Percentiles rank a stretch among this genome's conserved stretches.
Evolutionary conservation across 495 filamentous ascomycete species (phyloP).

Genomic region (Glonium stellatum): DNA sequence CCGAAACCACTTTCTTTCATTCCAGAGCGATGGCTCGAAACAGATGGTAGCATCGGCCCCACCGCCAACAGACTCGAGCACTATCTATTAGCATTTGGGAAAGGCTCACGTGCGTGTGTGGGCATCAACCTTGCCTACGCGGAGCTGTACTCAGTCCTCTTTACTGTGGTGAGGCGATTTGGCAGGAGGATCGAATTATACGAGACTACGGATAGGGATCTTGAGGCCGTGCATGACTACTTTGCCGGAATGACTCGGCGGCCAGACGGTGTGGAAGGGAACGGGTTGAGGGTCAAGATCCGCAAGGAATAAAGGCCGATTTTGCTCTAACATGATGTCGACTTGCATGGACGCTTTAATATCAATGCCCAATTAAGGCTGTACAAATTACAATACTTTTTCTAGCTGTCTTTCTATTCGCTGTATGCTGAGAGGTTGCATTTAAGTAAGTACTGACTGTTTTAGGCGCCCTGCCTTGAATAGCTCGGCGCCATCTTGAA

Average conservation of each 20-base stretch:
- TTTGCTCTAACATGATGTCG: too few species aligned
- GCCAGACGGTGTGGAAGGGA: background rate
- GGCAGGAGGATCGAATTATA: conserved; percentile 8
- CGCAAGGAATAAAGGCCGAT: background rate
- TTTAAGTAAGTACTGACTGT: too few species aligned
- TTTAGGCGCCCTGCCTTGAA: too few species aligned
- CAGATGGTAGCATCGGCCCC: conserved; percentile 3
- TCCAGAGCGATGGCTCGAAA: conserved; percentile 16
- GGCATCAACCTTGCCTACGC: conserved; percentile 22
- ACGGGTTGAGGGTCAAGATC: background rate
- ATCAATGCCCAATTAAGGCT: too few species aligned
- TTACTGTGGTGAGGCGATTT: conserved; percentile 15
- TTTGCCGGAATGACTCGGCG: conserved; percentile 1
- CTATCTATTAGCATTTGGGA: conserved; percentile 14
- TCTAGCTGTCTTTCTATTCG: too few species aligned
- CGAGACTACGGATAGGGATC: conserved; percentile 3
- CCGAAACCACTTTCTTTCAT: conserved; percentile 1
- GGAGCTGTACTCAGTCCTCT: conserved; percentile 17
- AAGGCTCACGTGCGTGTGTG: conserved; percentile 13
- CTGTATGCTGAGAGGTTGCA: too few species aligned
- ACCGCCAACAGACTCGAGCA: conserved; percentile 3
- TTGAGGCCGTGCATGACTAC: conserved; percentile 2
- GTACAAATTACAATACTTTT: too few species aligned
- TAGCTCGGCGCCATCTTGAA: too few species aligned
- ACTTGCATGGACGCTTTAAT: too few species aligned